Evolutionary conservation across 441 rosid genomes (phyloP).

Genomic region (Pelargonium fulgidum): DNA sequence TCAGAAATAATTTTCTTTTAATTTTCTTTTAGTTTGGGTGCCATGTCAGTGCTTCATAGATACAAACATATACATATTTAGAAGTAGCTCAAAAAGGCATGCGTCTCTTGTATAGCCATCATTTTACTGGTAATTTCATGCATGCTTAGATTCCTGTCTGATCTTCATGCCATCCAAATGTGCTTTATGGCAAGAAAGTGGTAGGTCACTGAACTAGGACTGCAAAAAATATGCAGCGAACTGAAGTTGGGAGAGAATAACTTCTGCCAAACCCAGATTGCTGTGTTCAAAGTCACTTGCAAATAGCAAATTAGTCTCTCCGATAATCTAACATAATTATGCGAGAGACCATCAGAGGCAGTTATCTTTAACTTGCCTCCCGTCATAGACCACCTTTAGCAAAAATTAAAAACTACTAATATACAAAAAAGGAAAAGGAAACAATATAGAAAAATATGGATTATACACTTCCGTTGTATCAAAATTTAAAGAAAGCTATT

Average conservation of each 20-base stretch:
- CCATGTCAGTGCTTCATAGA: too few species aligned
- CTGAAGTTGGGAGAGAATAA: too few species aligned
- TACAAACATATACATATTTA: too few species aligned
- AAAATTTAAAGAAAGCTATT: constrained; percentile 18
- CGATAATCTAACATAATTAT: background rate
- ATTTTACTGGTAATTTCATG: background rate
- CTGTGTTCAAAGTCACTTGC: background rate
- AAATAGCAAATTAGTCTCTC: background rate
- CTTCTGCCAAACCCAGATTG: background rate
- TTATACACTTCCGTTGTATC: background rate
- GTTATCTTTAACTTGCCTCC: background rate
- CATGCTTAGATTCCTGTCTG: background rate
- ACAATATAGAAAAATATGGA: background rate
- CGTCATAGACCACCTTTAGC: background rate
- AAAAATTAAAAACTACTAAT: background rate
- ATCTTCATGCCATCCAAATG: background rate
- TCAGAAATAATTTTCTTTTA: too few species aligned
- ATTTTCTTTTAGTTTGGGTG: too few species aligned
- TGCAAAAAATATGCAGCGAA: background rate
- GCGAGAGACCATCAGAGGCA: background rate
- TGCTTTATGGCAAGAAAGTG: background rate
- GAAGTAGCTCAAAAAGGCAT: too few species aligned
- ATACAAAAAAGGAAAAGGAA: background rate
- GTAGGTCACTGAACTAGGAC: background rate
- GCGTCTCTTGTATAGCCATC: background rate